Evolutionary conservation across 805 yeast species (phyloP), one percentile per base, ranked within the genome.

Genomic region (Saturnispora galanensis): DNA sequence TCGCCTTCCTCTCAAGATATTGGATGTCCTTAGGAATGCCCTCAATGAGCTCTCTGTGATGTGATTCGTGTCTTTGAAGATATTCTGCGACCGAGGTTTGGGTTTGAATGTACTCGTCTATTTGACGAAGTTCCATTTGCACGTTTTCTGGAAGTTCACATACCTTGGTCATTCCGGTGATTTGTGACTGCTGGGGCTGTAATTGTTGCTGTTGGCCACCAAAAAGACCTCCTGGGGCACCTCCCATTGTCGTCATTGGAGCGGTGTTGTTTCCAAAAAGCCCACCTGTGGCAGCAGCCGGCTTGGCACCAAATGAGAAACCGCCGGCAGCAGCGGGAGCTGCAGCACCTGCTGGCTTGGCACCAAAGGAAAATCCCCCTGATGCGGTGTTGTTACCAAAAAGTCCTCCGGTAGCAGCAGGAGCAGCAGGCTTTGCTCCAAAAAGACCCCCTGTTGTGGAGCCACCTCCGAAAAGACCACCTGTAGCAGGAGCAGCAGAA

Each of bases 111-210:
- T 80, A 83, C 46, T 75, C 71, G 60, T 84, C 87, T 46, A 84
- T 64, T 50, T 79, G 78, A 58, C 80, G 84, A 32, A 84, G 65
- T 56, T 84, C 86, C 48, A 66, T 73, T 54, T 81, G 84, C 45
- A 79, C 63, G n/a, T 65, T 72, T n/a, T 76, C 81, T 2, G 93
- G 89, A 34, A 84, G 64, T 48, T 83, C 90, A 8, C 78, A 77
- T 9, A 84, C 83, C 41, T 83, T 72, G 0, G 90, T 81, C 79
- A 84, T 76, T 11, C 88, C 78, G 10, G 83, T 81, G 38, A 84
- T 66, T 41, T 67, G 74, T 4, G 72, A 69, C 42, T 66, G 58
- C 46, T 67, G 78, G 9, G 63, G 62, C 21, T 68, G 70, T 36
- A 65, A 66, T 38, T 69, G 70, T 35, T 50, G 53, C 17, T 44